phyloP scores from a whole-genome alignment of 345 rosid genomes.

The Raphanus raphanistrum region DNA sequence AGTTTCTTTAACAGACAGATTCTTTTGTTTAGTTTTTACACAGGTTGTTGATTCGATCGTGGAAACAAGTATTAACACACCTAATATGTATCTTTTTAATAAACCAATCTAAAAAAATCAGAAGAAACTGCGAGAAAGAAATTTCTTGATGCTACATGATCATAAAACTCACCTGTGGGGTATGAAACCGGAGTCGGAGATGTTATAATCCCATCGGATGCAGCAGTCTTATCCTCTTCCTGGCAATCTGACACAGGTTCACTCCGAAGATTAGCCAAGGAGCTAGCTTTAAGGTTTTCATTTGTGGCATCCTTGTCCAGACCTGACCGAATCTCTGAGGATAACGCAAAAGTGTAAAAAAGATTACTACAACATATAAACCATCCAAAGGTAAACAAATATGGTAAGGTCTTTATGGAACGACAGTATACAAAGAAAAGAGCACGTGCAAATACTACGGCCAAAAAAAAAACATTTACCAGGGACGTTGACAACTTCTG shows the following conservation, averaged over 20 bases:
- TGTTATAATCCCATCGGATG: slow-evolving; percentile 14
- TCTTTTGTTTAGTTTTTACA: background rate
- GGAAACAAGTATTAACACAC: background rate
- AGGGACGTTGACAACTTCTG: slow-evolving; percentile 34
- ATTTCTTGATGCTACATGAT: slow-evolving; percentile 7
- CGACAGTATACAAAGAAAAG: slow-evolving; percentile 10
- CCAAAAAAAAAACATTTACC: slow-evolving; percentile 46
- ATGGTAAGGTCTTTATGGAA: background rate
- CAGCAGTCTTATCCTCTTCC: slow-evolving; percentile 22
- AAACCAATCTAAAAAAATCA: background rate
- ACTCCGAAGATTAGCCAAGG: slow-evolving; percentile 29
- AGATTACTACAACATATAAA: slow-evolving; percentile 3
- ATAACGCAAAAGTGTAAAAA: slow-evolving; percentile 4
- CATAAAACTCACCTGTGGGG: slow-evolving; percentile 30
- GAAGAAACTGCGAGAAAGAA: slow-evolving; percentile 1
- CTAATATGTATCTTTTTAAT: background rate
- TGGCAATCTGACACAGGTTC: slow-evolving; percentile 24
- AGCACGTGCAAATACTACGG: slow-evolving; percentile 4
- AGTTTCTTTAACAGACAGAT: background rate
- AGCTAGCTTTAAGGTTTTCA: slow-evolving; percentile 14
- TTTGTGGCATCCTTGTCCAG: slow-evolving; percentile 5
- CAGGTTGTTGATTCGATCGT: background rate
- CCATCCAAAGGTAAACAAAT: slow-evolving; percentile 7
- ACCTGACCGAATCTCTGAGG: slow-evolving; percentile 17
- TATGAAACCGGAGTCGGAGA: slow-evolving; percentile 13